Evolutionary conservation across 2,329 filamentous ascomycete genomes (phyloP), one percentile per base, ranked within the genome.

Genomic region (Cadophora gregata): DNA sequence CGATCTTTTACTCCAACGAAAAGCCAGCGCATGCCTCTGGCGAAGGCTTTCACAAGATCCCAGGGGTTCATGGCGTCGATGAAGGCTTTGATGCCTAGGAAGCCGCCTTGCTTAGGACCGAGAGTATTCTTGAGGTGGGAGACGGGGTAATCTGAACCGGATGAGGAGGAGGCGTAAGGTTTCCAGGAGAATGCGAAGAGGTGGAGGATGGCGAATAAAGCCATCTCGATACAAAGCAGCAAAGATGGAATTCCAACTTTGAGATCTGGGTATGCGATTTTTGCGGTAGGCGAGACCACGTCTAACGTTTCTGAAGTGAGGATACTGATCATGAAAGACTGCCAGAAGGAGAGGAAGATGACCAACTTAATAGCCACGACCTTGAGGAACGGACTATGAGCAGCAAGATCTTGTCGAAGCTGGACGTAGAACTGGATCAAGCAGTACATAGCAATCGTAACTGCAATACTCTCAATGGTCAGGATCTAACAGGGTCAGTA

Each of bases 271-370:
- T 89, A 89, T 36, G 87, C 86, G 14, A 97, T 79, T 38, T 84
- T 83, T 1, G 65, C 21, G 12, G 64, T 71, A 7, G 72, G 69
- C 5, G 51, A 38, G n/a, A 74, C 61, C 7, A 72, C 61, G 78
- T 86, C 84, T 69, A 82, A 78, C 4, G 82, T 80, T 2, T 78
- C 84, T 79, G 75, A 77, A 21, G 85, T 85, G 24, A 91, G 80
- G 66, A 90, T 82, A 24, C 84, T 87, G 70, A 91, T 88, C 61
- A 88, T 72, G 73, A 85, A 84, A 78, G 81, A 83, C 76, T 97
- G 93, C 93, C 93, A 97, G 79, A 96, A 96, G 42, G 90, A 93
- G 72, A 97, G 85, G 82, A 97, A 97, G 75, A 97, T 93, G 75
- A 96, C 93, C 31, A 96, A 84, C 79, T 97, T 97, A 80, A 97